Percentiles rank a stretch among this genome's conserved stretches.
phyloP scores from a whole-genome alignment of 345 rosid species.

The Isatis tinctoria region DNA sequence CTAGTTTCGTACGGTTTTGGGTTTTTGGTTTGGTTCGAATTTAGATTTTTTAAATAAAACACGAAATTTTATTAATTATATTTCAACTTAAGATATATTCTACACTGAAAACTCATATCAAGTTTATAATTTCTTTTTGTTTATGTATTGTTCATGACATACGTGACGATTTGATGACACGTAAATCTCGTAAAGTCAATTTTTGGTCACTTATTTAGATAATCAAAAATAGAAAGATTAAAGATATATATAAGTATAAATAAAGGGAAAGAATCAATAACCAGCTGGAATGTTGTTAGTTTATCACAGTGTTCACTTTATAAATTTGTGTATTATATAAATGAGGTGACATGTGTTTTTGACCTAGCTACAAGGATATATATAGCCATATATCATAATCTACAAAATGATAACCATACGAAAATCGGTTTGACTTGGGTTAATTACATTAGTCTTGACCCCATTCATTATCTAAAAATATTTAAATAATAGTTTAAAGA shows the following conservation, averaged over 20 bases:
- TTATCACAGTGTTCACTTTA: not conserved
- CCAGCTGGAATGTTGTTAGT: constrained; percentile 28
- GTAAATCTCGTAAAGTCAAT: constrained; percentile 1
- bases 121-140: not conserved
- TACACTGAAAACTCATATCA: not conserved
- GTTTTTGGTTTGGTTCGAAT: not conserved
- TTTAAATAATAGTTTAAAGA: not conserved
- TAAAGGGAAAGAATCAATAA: not conserved
- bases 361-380: not conserved
- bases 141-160: not conserved
- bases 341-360: constrained; percentile 20
- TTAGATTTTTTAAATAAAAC: not conserved
- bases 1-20: not conserved
- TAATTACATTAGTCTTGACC: constrained; percentile 22
- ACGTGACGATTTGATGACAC: not conserved
- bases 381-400: not conserved
- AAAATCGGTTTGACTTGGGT: constrained; percentile 22
- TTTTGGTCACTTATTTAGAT: not conserved
- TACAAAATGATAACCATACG: constrained; percentile 19
- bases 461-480: constrained; percentile 8
- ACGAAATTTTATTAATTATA: not conserved
- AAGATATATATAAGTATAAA: not conserved
- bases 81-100: not conserved
- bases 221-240: not conserved
- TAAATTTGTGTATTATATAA: not conserved